These are phyloP conservation scores for Eucalyptus cloeziana DNA, from an alignment of 345 rosid species.

Conservation along the genomic window DNA sequence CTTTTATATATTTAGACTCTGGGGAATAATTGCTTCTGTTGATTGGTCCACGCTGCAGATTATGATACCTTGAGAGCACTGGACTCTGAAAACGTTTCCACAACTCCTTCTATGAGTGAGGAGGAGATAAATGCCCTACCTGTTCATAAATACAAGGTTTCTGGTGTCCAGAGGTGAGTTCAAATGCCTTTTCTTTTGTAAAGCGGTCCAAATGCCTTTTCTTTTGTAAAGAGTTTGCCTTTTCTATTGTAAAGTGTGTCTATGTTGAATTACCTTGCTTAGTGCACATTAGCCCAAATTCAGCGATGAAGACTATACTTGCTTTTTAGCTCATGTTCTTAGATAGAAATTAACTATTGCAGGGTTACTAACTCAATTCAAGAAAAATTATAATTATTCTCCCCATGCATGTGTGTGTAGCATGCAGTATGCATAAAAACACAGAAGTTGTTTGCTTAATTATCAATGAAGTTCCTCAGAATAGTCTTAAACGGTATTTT, in stretches of 20 bases:
- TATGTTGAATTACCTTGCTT: not conserved
- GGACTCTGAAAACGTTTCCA: slow-evolving; percentile 61
- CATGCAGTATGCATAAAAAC: not conserved
- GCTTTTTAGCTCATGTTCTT: not conserved
- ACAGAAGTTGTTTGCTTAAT: not conserved
- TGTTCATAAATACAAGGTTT: slow-evolving; percentile 66
- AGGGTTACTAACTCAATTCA: not conserved
- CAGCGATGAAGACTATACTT: not conserved
- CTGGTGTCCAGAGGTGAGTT: slow-evolving; percentile 30
- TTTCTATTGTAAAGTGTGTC: not conserved
- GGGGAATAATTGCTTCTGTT: not conserved
- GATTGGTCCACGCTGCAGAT: slow-evolving; percentile 25
- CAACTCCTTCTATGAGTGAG: slow-evolving; percentile 74
- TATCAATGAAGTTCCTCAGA: not conserved
- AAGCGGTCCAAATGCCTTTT: not conserved
- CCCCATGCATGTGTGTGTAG: not conserved
- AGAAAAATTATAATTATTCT: not conserved
- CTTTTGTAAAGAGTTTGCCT: not conserved
- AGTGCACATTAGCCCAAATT: not conserved
- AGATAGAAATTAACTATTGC: not conserved
- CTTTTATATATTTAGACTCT: not conserved
- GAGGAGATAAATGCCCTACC: slow-evolving; percentile 94
- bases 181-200: not conserved
- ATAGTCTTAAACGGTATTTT: not conserved
- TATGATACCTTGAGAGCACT: slow-evolving; percentile 91